Evolutionary conservation across 257 asterid genomes (phyloP).

Genomic region (Lycium ferocissimum): DNA sequence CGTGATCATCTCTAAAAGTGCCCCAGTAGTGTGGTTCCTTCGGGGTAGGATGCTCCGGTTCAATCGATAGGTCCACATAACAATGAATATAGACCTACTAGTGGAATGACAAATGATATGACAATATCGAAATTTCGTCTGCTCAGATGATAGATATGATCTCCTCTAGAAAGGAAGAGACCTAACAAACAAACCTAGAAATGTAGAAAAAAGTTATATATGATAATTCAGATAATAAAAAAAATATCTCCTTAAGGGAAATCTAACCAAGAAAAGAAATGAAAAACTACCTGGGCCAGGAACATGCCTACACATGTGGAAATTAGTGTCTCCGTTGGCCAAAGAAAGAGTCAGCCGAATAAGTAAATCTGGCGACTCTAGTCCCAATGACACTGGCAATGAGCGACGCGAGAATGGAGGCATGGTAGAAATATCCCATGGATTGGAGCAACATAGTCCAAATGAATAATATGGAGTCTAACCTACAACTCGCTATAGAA

Average conservation of each 20-base stretch:
- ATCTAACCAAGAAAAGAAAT: neutral
- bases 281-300: neutral
- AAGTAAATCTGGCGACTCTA: neutral
- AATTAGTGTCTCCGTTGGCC: neutral
- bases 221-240: neutral
- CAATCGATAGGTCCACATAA: too few relatives aligned
- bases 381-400: neutral
- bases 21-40: too few relatives aligned
- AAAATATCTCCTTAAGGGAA: neutral
- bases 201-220: neutral
- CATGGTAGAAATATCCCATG: neutral
- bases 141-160: too few relatives aligned
- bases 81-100: too few relatives aligned
- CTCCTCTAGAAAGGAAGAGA: too few relatives aligned
- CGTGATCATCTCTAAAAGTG: too few relatives aligned
- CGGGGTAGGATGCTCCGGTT: too few relatives aligned
- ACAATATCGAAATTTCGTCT: too few relatives aligned
- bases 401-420: neutral
- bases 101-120: too few relatives aligned
- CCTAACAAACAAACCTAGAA: too few relatives aligned
- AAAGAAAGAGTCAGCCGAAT: neutral
- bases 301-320: neutral
- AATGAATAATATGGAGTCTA: neutral
- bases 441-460: neutral
- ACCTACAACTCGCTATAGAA: neutral